Evolutionary conservation across 208 protist genomes (phyloP).

Genomic region (Trypanosoma grayi): DNA sequence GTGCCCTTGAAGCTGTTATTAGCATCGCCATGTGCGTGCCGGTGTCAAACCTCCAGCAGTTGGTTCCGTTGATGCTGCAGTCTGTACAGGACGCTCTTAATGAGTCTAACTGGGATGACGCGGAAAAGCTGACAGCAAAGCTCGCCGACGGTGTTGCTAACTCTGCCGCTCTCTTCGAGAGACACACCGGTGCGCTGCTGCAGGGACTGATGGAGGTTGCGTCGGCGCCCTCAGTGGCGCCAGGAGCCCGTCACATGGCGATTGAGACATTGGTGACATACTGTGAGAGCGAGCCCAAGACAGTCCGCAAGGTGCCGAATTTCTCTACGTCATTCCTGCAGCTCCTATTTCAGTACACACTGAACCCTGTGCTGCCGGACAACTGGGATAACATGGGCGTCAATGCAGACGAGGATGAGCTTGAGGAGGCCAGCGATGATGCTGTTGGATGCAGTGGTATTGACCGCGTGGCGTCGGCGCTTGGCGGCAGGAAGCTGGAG

Average conservation of each 20-base stretch:
- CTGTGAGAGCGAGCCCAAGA: slow-evolving; percentile 80
- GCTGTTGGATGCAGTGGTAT: slow-evolving; percentile 64
- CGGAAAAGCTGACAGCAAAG: slow-evolving; percentile 47
- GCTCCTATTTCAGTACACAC: slow-evolving; percentile 83
- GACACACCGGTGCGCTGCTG: slow-evolving; percentile 46
- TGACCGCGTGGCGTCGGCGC: slow-evolving; percentile 68
- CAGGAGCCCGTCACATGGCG: slow-evolving; percentile 67
- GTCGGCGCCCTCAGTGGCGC: slow-evolving; percentile 42
- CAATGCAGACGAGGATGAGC: slow-evolving; percentile 58
- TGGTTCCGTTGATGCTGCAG: slow-evolving; percentile 67
- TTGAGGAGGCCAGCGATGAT: slow-evolving; percentile 62
- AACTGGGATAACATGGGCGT: slow-evolving; percentile 67
- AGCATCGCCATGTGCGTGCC: slow-evolving; percentile 44
- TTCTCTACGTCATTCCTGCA: slow-evolving; percentile 80
- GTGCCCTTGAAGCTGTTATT: slow-evolving; percentile 62
- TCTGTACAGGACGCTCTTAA: slow-evolving; percentile 66
- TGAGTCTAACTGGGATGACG: slow-evolving; percentile 54
- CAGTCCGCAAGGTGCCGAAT: slow-evolving; percentile 69
- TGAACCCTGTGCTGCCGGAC: slow-evolving; percentile 53
- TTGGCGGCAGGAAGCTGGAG: slow-evolving; percentile 80
- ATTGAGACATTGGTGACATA: slow-evolving; percentile 80
- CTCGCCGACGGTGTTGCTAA: slow-evolving; percentile 55
- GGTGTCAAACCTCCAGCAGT: slow-evolving; percentile 30
- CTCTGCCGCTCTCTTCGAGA: slow-evolving; percentile 52
- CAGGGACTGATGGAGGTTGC: slow-evolving; percentile 76